phyloP scores from a whole-genome alignment of 768 basidiomycete genomes.

The Psilocybe subaeruginosa region DNA sequence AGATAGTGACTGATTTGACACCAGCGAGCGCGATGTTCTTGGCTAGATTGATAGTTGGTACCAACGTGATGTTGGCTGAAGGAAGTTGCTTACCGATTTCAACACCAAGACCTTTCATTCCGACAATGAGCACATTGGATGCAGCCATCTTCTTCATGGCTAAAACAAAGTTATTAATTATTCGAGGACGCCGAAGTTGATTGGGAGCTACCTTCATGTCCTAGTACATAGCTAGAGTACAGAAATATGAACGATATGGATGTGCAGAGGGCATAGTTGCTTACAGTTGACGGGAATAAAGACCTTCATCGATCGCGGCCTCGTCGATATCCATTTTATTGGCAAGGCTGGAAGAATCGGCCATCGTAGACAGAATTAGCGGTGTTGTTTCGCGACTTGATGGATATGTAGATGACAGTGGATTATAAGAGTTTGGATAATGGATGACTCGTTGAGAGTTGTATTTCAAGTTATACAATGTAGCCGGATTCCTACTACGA shows the following conservation, averaged over 20 bases:
- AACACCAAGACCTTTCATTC: slow-evolving; percentile 89
- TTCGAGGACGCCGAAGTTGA: background rate
- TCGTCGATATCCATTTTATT: slow-evolving; percentile 85
- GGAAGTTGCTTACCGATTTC: slow-evolving; percentile 72
- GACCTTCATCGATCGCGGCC: slow-evolving; percentile 87
- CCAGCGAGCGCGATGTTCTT: slow-evolving; percentile 96
- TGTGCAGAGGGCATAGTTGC: slow-evolving; percentile 29
- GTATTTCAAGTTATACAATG: slow-evolving; percentile 9
- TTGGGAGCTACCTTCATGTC: slow-evolving; percentile 80
- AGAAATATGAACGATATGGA: background rate
- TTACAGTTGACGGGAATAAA: slow-evolving; percentile 93
- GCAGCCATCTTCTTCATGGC: slow-evolving; percentile 99
- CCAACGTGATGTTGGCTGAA: slow-evolving; percentile 5
- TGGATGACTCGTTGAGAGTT: slow-evolving; percentile 1
- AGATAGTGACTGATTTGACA: slow-evolving; percentile 96
- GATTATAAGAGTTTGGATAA: slow-evolving; percentile 1
- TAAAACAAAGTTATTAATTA: slow-evolving; percentile 32
- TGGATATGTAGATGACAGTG: slow-evolving; percentile 2
- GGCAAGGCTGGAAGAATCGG: slow-evolving; percentile 39
- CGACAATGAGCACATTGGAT: slow-evolving; percentile 93
- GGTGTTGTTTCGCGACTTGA: background rate
- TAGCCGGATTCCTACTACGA: background rate
- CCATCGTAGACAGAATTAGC: slow-evolving; percentile 29
- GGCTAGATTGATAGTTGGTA: slow-evolving; percentile 47
- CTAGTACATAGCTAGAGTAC: slow-evolving; percentile 77